Percentiles rank a stretch among this genome's conserved stretches.
Conservation (phyloP, 1,284 basidiomycete species). For the Grifola frondosa region DNA sequence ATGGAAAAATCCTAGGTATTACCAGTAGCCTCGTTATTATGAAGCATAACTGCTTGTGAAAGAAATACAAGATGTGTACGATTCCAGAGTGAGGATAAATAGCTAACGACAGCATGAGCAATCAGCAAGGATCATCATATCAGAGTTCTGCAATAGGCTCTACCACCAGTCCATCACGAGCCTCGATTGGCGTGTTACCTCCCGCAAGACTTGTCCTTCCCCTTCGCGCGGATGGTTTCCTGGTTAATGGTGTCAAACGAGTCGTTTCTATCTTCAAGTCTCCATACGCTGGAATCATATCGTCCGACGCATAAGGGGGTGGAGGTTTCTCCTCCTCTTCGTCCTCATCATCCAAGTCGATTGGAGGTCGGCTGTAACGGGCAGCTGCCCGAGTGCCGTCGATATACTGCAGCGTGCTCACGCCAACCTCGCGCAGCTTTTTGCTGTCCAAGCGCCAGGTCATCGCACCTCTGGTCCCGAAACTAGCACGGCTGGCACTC, state of each 20-base stretch:
- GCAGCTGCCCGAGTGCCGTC: conserved; percentile 58
- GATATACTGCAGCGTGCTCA: conserved; percentile 62
- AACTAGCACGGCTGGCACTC: conserved; percentile 38
- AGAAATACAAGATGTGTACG: not conserved
- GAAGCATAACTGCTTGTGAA: not conserved
- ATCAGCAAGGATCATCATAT: not conserved
- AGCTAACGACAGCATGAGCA: not conserved
- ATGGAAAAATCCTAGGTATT: too few species aligned
- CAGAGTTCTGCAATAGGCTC: not conserved
- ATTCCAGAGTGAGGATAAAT: too few species aligned
- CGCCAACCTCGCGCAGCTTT: conserved; percentile 58
- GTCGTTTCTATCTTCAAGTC: conserved; percentile 34
- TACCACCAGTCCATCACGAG: conserved; percentile 12
- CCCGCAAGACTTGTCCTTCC: conserved; percentile 47
- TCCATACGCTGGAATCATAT: conserved; percentile 27
- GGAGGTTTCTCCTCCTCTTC: conserved; percentile 34
- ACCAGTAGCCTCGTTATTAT: too few species aligned
- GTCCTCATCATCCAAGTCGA: conserved; percentile 36
- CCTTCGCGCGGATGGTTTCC: conserved; percentile 59
- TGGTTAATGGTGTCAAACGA: conserved; percentile 61
- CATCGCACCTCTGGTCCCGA: conserved; percentile 42
- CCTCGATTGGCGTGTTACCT: conserved; percentile 21
- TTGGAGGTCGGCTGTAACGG: conserved; percentile 38
- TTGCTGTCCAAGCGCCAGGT: conserved; percentile 56
- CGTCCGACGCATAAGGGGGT: conserved; percentile 27